phyloP scores from a whole-genome alignment of 192 early-diverging fungal species.

The Glomus cerebriforme region DNA sequence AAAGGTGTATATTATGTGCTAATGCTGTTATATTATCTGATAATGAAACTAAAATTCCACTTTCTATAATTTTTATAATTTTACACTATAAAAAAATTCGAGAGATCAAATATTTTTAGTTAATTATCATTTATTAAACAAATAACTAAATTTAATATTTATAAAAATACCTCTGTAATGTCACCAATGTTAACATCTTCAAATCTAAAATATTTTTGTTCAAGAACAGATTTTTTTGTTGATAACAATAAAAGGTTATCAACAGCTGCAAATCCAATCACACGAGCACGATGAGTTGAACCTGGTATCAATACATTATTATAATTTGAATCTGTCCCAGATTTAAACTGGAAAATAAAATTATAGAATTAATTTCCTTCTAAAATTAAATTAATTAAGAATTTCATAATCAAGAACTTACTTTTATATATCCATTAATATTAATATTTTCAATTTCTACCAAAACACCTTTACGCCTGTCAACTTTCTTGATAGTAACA shows the following conservation, averaged over 20 bases:
- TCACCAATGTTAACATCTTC: slow-evolving; percentile 68
- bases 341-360: not conserved
- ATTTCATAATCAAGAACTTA: not conserved
- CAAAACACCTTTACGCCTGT: slow-evolving; percentile 63
- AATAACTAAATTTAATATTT: slow-evolving; percentile 13
- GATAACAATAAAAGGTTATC: slow-evolving; percentile 75
- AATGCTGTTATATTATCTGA: slow-evolving; percentile 68
- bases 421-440: slow-evolving; percentile 57
- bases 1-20: slow-evolving; percentile 71
- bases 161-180: slow-evolving; percentile 49
- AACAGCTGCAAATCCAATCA: slow-evolving; percentile 77
- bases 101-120: slow-evolving; percentile 25
- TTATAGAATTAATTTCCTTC: too few relatives aligned
- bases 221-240: slow-evolving; percentile 68
- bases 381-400: not conserved
- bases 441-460: slow-evolving; percentile 53
- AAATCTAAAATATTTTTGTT: slow-evolving; percentile 67
- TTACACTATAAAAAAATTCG: slow-evolving; percentile 43
- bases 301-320: slow-evolving; percentile 65
- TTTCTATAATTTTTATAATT: slow-evolving; percentile 50
- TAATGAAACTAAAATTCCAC: slow-evolving; percentile 59
- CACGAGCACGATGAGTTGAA: slow-evolving; percentile 72
- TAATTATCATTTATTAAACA: not conserved
- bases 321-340: slow-evolving; percentile 33
- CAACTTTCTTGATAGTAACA: slow-evolving; percentile 61